Conservation (phyloP, 2,329 filamentous ascomycete species). For the Aphanocladium album region DNA sequence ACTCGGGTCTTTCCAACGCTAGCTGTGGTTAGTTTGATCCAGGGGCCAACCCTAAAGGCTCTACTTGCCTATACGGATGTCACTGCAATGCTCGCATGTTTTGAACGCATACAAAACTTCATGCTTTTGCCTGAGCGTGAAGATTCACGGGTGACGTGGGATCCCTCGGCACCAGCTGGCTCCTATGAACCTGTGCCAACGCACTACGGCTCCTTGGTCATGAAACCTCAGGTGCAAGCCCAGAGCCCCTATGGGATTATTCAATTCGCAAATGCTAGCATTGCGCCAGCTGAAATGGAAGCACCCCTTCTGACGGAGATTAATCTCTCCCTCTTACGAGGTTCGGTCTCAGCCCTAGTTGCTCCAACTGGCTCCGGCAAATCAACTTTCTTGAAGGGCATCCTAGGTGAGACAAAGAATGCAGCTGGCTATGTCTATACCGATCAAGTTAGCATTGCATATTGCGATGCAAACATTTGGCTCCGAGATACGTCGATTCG, state of each 20-base stretch:
- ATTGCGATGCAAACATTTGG: neutral
- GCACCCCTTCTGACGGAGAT: neutral
- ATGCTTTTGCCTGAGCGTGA: neutral
- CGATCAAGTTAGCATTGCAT: neutral
- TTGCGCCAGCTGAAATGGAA: neutral
- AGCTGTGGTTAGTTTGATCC: neutral
- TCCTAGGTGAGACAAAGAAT: neutral
- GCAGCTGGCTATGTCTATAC: neutral
- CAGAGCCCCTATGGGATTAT: neutral
- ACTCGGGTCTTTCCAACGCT: neutral
- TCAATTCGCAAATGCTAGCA: neutral
- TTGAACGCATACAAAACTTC: neutral
- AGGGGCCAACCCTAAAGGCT: neutral
- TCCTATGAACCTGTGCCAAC: neutral
- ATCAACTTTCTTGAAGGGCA: neutral
- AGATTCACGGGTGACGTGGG: neutral
- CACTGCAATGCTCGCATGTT: neutral
- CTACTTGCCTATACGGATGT: neutral
- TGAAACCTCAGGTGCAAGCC: neutral
- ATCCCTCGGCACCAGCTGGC: neutral
- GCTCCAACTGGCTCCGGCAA: neutral
- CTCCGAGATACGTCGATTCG: neutral
- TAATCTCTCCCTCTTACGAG: neutral
- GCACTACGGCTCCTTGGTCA: neutral
- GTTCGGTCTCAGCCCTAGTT: neutral